A percentile compares a stretch with the other conserved stretches of the same genome.
Evolutionary conservation across 2,329 filamentous ascomycete genomes (phyloP).

Genomic region (Aspergillus candidus): DNA sequence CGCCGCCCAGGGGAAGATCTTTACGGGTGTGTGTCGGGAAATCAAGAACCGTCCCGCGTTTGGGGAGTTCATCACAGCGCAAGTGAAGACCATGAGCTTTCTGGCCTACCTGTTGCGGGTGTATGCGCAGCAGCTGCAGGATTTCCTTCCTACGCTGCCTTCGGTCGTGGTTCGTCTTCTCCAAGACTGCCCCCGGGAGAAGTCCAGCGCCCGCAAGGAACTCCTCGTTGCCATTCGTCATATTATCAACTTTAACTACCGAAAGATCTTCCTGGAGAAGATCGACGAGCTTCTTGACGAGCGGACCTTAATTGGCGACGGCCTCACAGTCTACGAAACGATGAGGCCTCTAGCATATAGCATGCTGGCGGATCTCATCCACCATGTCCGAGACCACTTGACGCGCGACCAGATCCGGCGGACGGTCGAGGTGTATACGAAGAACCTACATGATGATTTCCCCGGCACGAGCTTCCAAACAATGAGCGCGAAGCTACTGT

Average conservation of each 20-base stretch:
- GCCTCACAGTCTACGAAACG: constrained; percentile 91
- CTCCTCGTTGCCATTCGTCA: constrained; percentile 92
- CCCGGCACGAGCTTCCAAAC: constrained; percentile 98
- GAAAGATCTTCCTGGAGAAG: constrained; percentile 87
- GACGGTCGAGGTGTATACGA: constrained; percentile 95
- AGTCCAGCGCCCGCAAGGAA: constrained; percentile 89
- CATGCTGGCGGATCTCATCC: constrained; percentile 96
- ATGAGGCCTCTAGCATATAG: constrained; percentile 95
- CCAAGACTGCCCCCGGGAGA: constrained; percentile 90
- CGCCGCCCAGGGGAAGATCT: constrained; percentile 69
- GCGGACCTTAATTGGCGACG: constrained; percentile 88
- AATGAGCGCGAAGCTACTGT: constrained; percentile 93
- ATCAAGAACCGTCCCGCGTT: constrained; percentile 93
- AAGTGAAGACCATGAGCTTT: constrained; percentile 99
- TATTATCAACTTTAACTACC: constrained; percentile 98
- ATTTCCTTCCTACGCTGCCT: constrained; percentile 80
- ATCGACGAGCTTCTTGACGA: constrained; percentile 95
- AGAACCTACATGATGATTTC: constrained; percentile 89
- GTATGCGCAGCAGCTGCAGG: constrained; percentile 77
- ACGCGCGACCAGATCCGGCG: constrained; percentile 85
- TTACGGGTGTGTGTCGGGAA: constrained; percentile 85
- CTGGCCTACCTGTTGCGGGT: constrained; percentile 85
- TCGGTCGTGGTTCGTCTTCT: constrained; percentile 84
- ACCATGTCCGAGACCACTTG: constrained; percentile 89
- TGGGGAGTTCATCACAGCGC: constrained; percentile 93